Evolutionary conservation across 768 basidiomycete genomes (phyloP), one percentile per base, ranked within the genome.

Genomic region (Scleroderma citrinum): DNA sequence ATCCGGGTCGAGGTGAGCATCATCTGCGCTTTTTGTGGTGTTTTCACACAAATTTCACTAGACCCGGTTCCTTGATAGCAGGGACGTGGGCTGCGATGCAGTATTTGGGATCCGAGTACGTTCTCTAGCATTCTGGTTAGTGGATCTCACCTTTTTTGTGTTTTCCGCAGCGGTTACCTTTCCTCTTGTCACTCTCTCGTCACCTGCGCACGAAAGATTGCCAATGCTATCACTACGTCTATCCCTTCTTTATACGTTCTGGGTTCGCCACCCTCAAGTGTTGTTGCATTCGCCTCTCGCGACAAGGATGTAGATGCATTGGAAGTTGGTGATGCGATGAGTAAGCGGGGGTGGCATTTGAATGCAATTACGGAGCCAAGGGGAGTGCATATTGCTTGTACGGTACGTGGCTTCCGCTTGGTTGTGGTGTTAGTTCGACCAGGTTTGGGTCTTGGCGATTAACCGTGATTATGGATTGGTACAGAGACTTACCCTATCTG

Each of bases 11-110:
- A 78, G 92, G 91, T 92, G 59, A 53, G 77, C 58, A 0, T 19
- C 17, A 24, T 40, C 20, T 12, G n/a, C n/a, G 19, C 13, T 3
- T 29, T 32, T 6, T 31, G 5, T 29, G n/a, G 14, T 10, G 13
- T 51, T 29, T 44, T 34, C 7, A 23, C 14, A 11, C 37, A 35
- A 13, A 7, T 14, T 19, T 35, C 14, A 11, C 13, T 14, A 91
- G 94, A 34, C 90, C 94, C 1, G 96, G 95, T 6, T 83, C 93
- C 0, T 71, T 97, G 52, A 85, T 99, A 51, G 95, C 95, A 21
- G 95, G 90, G 40, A 84, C 92, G 24, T 99, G 93, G 92, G 95
- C 95, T 7, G 92, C 92, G 2, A 85, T 99, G 83, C 87, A 95
- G 54, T 82, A 90, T 64, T 85, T 97, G 72, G 95, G 95, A 24